Evolutionary conservation across 2,329 filamentous ascomycete species (phyloP).

Genomic region (Plenodomus tracheiphilus): DNA sequence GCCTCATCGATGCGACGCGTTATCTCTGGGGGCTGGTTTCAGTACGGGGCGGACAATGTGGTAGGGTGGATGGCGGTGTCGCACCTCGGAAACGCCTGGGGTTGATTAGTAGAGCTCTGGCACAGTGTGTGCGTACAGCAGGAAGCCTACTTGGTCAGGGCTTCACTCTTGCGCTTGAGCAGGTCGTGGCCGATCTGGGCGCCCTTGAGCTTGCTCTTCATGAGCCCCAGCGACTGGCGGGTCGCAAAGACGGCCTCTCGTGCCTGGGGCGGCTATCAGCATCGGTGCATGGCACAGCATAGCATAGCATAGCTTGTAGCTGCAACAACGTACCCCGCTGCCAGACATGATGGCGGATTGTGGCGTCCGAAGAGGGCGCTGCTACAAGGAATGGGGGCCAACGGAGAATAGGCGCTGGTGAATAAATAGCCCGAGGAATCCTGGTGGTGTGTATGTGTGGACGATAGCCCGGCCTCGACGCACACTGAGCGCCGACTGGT

Average conservation of each 20-base stretch:
- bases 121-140: constrained; percentile 2
- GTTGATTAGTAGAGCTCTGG: constrained; percentile 16
- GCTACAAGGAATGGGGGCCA: not conserved
- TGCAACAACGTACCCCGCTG: constrained; percentile 50
- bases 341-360: constrained; percentile 54
- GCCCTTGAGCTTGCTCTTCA: constrained; percentile 97
- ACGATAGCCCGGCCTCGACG: not conserved
- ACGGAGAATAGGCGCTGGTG: constrained; percentile 5
- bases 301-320: not conserved
- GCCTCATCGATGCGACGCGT: constrained; percentile 97
- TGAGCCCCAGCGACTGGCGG: constrained; percentile 91
- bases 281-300: not conserved
- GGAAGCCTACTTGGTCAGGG: constrained; percentile 81
- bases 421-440: not conserved
- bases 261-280: constrained; percentile 60
- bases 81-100: constrained; percentile 84
- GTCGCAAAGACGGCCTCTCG: constrained; percentile 97
- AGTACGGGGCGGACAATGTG: constrained; percentile 18
- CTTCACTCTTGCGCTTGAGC: constrained; percentile 96
- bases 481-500: not conserved
- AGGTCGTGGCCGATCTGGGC: constrained; percentile 80
- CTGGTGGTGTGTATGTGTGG: not conserved
- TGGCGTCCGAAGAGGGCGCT: constrained; percentile 1
- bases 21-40: constrained; percentile 65
- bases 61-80: constrained; percentile 16